Evolutionary conservation across 78 protist genomes (phyloP), one percentile per base, ranked within the genome.

Genomic region (Creolimax fragrantissima): DNA sequence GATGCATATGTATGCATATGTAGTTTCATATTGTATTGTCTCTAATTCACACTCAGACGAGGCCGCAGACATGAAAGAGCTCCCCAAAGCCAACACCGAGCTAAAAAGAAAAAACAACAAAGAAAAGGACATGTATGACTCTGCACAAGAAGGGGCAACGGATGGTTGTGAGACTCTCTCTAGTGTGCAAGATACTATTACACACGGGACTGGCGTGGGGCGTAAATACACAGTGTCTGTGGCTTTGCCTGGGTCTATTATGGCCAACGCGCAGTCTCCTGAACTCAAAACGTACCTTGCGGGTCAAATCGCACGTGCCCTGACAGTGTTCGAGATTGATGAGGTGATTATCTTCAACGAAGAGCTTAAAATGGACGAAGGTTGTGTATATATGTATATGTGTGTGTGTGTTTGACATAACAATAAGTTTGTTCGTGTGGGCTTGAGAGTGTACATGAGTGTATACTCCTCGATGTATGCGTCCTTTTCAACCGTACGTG

Each of bases 241-340:
- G 43, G 96, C 96, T 35, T 35, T 95, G 2, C 95, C 96, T 4
- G 96, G 95, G 37, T 93, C 95, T n/a, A 92, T 95, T n/a, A 36
- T 95, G 7, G 90, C 7, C n/a, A 93, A 90, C 41, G 96, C 96
- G 32, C 96, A 95, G 92, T 84, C 95, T 3, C 88, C 86, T 3
- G 95, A 93, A 90, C 91, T 95, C 17, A 67, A 91, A 3, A 84
- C 95, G 3, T 88, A 92, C 44, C 90, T 95, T 43, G 90, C 90
- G 5, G 11, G 95, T 66, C 47, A 95, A 94, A 5, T 95, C 5
- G 94, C 96, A 2, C 91, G 97, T 5, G 95, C 96, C 35, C 43
- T 81, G 45, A 41, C 95, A 39, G 92, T 94, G 83, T 95, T 91
- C 85, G 4, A 47, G n/a, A 92, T 94, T 4, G 95, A 91, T 41